phyloP scores from a whole-genome alignment of 2,329 filamentous ascomycete genomes.

The Drechslerella coelobrocha region DNA sequence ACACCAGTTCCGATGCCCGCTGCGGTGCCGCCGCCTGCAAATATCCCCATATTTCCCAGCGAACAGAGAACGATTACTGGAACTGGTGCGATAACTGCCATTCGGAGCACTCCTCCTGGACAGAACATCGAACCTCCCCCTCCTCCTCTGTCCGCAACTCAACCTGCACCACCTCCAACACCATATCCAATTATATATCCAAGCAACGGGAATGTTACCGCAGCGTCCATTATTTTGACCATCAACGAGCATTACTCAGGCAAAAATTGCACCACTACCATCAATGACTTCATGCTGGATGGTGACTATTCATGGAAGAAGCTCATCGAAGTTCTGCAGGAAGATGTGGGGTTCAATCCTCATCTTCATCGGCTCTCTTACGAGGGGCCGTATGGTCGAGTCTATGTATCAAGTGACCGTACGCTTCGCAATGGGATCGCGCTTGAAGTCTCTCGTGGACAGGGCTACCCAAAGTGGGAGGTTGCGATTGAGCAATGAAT shows the following conservation, averaged over 20 bases:
- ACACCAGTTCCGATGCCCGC: constrained; percentile 37
- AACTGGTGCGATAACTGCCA: constrained; percentile 28
- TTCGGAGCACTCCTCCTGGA: constrained; percentile 36
- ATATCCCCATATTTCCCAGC: constrained; percentile 26
- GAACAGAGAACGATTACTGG: constrained; percentile 40
- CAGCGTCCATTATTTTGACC: constrained; percentile 24
- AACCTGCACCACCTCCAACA: constrained; percentile 29
- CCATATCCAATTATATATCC: constrained; percentile 37
- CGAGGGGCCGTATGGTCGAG: constrained; percentile 33
- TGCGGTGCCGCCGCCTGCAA: constrained; percentile 32
- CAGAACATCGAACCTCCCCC: constrained; percentile 33
- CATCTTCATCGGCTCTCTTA: constrained; percentile 24
- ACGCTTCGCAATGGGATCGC: constrained; percentile 41
- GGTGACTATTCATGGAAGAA: constrained; percentile 22
- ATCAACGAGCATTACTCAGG: constrained; percentile 29
- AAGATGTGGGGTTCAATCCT: constrained; percentile 35
- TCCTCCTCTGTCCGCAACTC: constrained; percentile 16
- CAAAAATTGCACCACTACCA: constrained; percentile 28
- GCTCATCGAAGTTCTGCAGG: constrained; percentile 29
- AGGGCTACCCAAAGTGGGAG: constrained; percentile 36
- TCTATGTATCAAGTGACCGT: constrained; percentile 35
- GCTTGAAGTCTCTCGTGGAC: constrained; percentile 28
- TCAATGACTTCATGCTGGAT: constrained; percentile 33
- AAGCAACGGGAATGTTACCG: constrained; percentile 18
- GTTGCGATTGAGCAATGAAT: constrained; percentile 31